Percentiles rank a stretch among this genome's conserved stretches.
Evolutionary conservation across 2,329 filamentous ascomycete species (phyloP).

Genomic region (Paecilomyces formosus): DNA sequence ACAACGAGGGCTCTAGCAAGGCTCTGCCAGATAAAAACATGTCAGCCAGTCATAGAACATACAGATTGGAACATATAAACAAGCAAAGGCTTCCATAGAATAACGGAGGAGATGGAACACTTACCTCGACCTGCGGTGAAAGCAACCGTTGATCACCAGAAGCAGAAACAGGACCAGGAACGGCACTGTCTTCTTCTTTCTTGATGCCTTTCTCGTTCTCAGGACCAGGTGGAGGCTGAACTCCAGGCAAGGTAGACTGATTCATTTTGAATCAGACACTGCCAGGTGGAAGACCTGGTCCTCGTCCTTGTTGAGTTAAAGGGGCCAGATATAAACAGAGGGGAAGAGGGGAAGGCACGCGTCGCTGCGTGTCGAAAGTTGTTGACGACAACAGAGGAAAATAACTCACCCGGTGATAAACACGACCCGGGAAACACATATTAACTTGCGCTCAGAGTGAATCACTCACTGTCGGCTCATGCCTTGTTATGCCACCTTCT

Average conservation of each 20-base stretch:
- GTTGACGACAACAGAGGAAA: not conserved
- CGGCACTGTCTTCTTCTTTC: not conserved
- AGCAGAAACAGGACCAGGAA: not conserved
- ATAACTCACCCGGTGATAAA: not conserved
- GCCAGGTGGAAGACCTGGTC: not conserved
- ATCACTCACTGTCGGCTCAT: not conserved
- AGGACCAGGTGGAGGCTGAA: not conserved
- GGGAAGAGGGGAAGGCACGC: not conserved
- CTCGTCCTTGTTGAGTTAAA: not conserved
- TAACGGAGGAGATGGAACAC: not conserved
- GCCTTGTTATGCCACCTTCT: not conserved
- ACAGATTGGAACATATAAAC: not conserved
- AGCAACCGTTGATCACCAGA: not conserved
- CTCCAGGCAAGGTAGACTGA: not conserved
- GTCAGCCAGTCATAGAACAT: not conserved
- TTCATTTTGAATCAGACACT: not conserved
- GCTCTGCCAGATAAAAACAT: not conserved
- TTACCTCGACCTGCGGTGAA: not conserved
- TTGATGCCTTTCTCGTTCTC: not conserved
- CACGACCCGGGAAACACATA: not conserved
- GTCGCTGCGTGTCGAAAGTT: not conserved
- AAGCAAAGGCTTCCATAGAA: not conserved
- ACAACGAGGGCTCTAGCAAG: not conserved
- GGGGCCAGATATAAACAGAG: not conserved
- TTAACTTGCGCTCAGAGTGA: not conserved